A percentile compares a stretch with the other conserved stretches of the same genome.
Evolutionary conservation across 371 early-diverging fungal genomes (phyloP).

Genomic region (Apophysomyces elegans): DNA sequence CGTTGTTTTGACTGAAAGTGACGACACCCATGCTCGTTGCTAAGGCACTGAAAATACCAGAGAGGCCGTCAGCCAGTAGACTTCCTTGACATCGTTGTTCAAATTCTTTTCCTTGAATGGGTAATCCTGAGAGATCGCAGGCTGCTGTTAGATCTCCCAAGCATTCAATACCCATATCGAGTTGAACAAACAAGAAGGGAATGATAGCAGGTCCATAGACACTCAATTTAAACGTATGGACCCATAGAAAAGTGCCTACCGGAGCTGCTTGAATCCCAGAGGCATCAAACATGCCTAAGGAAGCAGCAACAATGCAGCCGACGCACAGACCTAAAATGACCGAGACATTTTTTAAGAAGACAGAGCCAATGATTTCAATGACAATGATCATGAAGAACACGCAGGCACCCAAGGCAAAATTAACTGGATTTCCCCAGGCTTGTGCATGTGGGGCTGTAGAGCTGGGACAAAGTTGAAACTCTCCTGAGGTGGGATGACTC

Average conservation of each 20-base stretch:
- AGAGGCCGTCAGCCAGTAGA: slow-evolving; percentile 61
- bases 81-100: slow-evolving; percentile 64
- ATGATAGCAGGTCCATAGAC: slow-evolving; percentile 63
- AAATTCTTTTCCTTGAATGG: slow-evolving; percentile 61
- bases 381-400: slow-evolving; percentile 60
- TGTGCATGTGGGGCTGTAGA: slow-evolving; percentile 56
- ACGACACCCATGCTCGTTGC: slow-evolving; percentile 60
- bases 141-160: slow-evolving; percentile 68
- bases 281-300: slow-evolving; percentile 56
- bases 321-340: slow-evolving; percentile 61
- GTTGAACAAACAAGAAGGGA: slow-evolving; percentile 57
- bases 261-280: slow-evolving; percentile 54
- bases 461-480: slow-evolving; percentile 37
- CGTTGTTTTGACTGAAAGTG: slow-evolving; percentile 66
- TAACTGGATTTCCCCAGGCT: slow-evolving; percentile 53
- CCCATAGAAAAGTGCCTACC: slow-evolving; percentile 61
- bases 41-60: slow-evolving; percentile 55
- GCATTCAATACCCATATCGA: slow-evolving; percentile 56
- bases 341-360: slow-evolving; percentile 59
- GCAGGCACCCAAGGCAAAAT: slow-evolving; percentile 58
- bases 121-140: slow-evolving; percentile 58
- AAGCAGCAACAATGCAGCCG: slow-evolving; percentile 60
- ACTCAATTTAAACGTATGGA: slow-evolving; percentile 52
- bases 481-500: slow-evolving; percentile 35
- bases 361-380: slow-evolving; percentile 61